Evolutionary conservation across 1,284 basidiomycete genomes (phyloP).

Genomic region (Thecaphora frezii): DNA sequence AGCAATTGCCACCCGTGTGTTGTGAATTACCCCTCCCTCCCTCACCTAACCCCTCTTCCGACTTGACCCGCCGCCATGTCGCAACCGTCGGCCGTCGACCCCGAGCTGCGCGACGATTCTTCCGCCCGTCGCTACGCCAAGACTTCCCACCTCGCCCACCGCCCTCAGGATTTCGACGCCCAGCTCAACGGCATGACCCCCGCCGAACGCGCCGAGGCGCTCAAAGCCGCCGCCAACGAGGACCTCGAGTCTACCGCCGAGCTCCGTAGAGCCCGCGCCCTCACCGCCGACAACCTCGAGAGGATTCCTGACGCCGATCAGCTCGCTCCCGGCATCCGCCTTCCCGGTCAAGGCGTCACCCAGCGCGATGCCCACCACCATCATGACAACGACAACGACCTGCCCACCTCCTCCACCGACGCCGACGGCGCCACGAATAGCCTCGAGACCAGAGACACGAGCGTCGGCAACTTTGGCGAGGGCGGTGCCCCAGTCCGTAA

Average conservation of each 20-base stretch:
- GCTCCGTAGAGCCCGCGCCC: conserved; percentile 29
- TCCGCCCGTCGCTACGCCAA: conserved; percentile 42
- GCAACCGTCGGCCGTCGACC: conserved; percentile 8
- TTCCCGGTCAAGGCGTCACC: conserved; percentile 30
- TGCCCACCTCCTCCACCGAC: conserved; percentile 32
- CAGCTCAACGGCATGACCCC: background rate
- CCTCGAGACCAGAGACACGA: conserved; percentile 32
- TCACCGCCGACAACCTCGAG: conserved; percentile 55
- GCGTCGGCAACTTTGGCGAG: conserved; percentile 38
- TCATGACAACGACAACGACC: conserved; percentile 15
- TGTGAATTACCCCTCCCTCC: no score
- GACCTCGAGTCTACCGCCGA: conserved; percentile 21
- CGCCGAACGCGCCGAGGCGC: background rate
- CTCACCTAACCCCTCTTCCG: no score
- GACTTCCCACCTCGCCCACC: conserved; percentile 30
- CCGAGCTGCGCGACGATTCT: conserved; percentile 30
- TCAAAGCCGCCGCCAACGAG: conserved; percentile 1
- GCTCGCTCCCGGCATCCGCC: conserved; percentile 54
- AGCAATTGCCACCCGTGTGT: no score
- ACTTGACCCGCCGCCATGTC: conserved; percentile 2
- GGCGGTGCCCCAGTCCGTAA: conserved; percentile 36
- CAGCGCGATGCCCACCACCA: conserved; percentile 4
- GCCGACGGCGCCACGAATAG: conserved; percentile 29
- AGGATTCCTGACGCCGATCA: conserved; percentile 56
- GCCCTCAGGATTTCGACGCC: background rate